Conservation (phyloP, 345 rosid genomes). For the Melaleuca quinquenervia region DNA sequence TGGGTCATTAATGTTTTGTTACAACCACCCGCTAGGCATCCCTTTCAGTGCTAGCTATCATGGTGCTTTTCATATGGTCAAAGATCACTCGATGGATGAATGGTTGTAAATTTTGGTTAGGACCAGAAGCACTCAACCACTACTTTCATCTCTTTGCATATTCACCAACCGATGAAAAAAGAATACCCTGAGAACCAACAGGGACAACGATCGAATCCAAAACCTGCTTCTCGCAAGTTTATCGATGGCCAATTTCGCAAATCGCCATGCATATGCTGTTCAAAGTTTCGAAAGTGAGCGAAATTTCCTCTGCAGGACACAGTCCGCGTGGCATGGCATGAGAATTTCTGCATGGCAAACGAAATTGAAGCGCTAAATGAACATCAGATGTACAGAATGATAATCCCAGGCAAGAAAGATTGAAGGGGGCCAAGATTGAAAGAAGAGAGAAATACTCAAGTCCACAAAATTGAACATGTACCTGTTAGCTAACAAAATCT, state of each 20-base stretch:
- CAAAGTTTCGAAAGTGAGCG: not conserved
- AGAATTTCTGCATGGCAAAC: not conserved
- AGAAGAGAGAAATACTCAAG: not conserved
- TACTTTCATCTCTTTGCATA: not conserved
- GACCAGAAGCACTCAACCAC: not conserved
- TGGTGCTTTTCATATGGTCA: not conserved
- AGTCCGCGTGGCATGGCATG: not conserved
- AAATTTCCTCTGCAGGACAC: not conserved
- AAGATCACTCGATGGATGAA: not conserved
- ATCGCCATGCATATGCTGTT: not conserved
- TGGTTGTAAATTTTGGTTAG: not conserved
- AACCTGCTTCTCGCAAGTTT: not conserved
- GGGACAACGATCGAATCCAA: not conserved
- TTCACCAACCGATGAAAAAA: not conserved
- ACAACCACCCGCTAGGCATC: not conserved
- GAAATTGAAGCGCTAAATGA: not conserved
- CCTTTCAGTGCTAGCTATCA: not conserved
- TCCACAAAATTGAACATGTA: not conserved
- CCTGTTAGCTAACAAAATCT: not conserved
- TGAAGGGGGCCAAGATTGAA: not conserved
- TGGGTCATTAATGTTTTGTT: not conserved
- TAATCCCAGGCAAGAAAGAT: not conserved
- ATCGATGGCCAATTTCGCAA: not conserved
- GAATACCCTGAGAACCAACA: not conserved
- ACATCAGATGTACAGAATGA: not conserved